Conservation (phyloP, 2,329 filamentous ascomycete genomes). For the Xylariaceae sp. region DNA sequence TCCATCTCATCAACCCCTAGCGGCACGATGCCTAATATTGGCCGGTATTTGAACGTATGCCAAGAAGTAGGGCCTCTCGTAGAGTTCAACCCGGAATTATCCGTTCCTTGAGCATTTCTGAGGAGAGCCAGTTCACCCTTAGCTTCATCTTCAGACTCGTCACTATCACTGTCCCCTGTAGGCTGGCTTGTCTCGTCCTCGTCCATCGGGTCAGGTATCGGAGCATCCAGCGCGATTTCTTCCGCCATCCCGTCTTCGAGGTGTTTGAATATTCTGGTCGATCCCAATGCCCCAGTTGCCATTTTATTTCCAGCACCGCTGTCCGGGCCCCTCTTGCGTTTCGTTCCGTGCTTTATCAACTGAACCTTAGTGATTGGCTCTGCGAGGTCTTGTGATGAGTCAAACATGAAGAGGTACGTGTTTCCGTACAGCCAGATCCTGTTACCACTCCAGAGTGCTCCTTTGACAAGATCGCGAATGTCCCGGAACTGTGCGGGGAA, state of each 20-base stretch:
- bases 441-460: constrained; percentile 74
- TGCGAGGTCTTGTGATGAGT: constrained; percentile 67
- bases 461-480: constrained; percentile 76
- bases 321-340: constrained; percentile 52
- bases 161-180: constrained; percentile 29
- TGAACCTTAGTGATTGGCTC: constrained; percentile 30
- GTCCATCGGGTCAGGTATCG: constrained; percentile 26
- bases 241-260: constrained; percentile 18
- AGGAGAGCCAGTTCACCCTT: constrained; percentile 30
- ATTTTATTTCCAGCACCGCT: constrained; percentile 53
- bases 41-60: constrained; percentile 89
- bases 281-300: constrained; percentile 37
- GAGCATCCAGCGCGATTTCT: constrained; percentile 26
- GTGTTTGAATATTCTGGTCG: constrained; percentile 27
- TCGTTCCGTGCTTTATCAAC: constrained; percentile 35
- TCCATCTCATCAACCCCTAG: constrained; percentile 33
- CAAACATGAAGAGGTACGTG: constrained; percentile 88
- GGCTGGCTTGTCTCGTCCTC: constrained; percentile 27
- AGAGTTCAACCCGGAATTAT: constrained; percentile 20
- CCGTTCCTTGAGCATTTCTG: constrained; percentile 27
- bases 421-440: constrained; percentile 85
- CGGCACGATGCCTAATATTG: constrained; percentile 72
- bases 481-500: constrained; percentile 72
- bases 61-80: constrained; percentile 48
- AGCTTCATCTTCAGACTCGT: constrained; percentile 33